A percentile compares a stretch with the other conserved stretches of the same genome.
phyloP scores from a whole-genome alignment of 2,329 filamentous ascomycete genomes.

The Aspergillus sp. region DNA sequence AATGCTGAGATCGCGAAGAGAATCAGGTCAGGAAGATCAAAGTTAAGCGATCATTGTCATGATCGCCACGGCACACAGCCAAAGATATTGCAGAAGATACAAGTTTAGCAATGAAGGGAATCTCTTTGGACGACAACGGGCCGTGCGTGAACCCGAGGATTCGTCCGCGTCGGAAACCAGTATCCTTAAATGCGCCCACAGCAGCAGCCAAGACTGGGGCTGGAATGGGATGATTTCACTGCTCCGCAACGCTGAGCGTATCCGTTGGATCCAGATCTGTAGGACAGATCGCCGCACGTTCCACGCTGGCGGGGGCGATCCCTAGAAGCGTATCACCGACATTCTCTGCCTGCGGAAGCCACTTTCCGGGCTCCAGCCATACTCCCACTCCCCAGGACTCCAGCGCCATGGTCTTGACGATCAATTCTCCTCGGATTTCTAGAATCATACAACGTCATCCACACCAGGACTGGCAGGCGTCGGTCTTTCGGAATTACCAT shows the following conservation, averaged over 20 bases:
- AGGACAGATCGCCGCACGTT: slow-evolving; percentile 8
- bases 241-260: slow-evolving; percentile 9
- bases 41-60: not conserved
- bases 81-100: not conserved
- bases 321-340: slow-evolving; percentile 10
- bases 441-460: slow-evolving; percentile 10
- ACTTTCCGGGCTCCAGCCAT: slow-evolving; percentile 30
- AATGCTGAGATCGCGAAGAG: not conserved
- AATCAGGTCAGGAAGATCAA: not conserved
- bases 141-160: not conserved
- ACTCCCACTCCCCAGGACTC: not conserved
- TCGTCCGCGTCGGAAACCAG: slow-evolving; percentile 27
- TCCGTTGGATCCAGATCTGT: slow-evolving; percentile 14
- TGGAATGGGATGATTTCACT: slow-evolving; percentile 14
- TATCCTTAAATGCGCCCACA: slow-evolving; percentile 20
- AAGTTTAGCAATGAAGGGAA: not conserved
- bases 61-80: not conserved
- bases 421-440: slow-evolving; percentile 2
- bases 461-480: not conserved
- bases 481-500: slow-evolving; percentile 5
- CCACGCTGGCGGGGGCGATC: slow-evolving; percentile 11
- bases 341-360: slow-evolving; percentile 29
- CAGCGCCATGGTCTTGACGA: not conserved
- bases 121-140: not conserved
- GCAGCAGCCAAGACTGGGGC: slow-evolving; percentile 4